Conservation (phyloP, 1,284 basidiomycete species). For the Puccinia novopanici region DNA sequence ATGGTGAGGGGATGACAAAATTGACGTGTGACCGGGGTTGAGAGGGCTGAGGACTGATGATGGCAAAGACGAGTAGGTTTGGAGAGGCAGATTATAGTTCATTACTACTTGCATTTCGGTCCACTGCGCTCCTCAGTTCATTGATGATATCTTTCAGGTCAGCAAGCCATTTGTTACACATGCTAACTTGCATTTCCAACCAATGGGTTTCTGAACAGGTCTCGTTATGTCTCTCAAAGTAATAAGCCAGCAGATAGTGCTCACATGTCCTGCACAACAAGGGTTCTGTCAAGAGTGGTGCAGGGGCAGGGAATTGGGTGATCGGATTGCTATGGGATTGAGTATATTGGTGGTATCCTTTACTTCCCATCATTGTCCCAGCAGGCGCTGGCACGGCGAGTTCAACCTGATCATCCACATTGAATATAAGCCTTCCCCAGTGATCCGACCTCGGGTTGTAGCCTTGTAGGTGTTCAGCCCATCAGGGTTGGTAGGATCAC, state of each 20-base stretch:
- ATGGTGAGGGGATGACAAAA: no score
- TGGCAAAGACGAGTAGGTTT: no score
- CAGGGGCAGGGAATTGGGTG: constrained; percentile 65
- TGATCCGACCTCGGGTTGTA: constrained; percentile 86
- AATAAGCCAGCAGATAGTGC: constrained; percentile 88
- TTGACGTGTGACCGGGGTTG: no score
- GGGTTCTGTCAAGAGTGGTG: constrained; percentile 68
- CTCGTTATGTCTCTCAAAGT: no score
- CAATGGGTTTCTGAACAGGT: constrained; percentile 96
- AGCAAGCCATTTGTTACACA: constrained; percentile 95
- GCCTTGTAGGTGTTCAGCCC: no score
- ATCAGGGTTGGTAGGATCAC: no score
- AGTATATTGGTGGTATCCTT: constrained; percentile 57
- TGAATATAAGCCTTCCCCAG: constrained; percentile 83
- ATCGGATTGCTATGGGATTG: constrained; percentile 57
- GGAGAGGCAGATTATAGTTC: no score
- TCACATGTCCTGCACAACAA: constrained; percentile 98
- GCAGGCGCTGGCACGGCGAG: constrained; percentile 55
- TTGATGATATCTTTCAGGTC: no score
- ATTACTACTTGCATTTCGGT: no score
- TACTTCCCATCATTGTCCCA: constrained; percentile 62
- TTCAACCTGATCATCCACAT: constrained; percentile 97
- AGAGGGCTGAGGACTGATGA: no score
- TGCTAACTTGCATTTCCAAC: constrained; percentile 88
- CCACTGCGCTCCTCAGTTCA: no score